Conservation (phyloP, 768 basidiomycete genomes). For the Lentinula edodes region DNA sequence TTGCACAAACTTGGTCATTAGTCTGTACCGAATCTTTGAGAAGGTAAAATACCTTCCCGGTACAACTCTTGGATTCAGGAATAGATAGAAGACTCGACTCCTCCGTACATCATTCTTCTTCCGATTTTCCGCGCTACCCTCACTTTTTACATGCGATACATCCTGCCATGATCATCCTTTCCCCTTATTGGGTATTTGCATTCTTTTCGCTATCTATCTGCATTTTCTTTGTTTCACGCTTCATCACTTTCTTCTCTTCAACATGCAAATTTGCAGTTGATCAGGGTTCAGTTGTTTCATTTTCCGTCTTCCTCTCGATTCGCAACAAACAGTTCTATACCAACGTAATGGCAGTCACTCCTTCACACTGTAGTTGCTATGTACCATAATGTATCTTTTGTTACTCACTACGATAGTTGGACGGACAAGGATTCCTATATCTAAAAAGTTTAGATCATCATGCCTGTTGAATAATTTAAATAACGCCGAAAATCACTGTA, state of each 20-base stretch:
- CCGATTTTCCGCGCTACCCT: neutral
- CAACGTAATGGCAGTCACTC: neutral
- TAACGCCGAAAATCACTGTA: too few species aligned
- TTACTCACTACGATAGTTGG: neutral
- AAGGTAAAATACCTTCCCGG: conserved; percentile 73
- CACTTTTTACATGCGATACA: neutral
- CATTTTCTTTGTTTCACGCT: neutral
- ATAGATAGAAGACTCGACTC: neutral
- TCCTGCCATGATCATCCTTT: neutral
- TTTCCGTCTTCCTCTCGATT: neutral
- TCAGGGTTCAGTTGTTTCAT: neutral
- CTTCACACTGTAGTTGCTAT: conserved; percentile 1
- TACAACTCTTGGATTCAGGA: neutral
- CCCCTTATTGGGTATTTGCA: neutral
- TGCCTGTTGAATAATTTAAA: too few species aligned
- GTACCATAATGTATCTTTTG: neutral
- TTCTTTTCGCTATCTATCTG: neutral
- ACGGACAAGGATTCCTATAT: neutral
- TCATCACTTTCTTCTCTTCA: neutral
- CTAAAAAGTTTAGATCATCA: too few species aligned
- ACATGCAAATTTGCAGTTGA: neutral
- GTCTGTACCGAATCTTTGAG: conserved; percentile 81
- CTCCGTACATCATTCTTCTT: neutral
- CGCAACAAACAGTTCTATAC: neutral
- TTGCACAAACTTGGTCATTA: conserved; percentile 80